Conservation (phyloP, 2,329 filamentous ascomycete genomes). For the Rutstroemia sp. region DNA sequence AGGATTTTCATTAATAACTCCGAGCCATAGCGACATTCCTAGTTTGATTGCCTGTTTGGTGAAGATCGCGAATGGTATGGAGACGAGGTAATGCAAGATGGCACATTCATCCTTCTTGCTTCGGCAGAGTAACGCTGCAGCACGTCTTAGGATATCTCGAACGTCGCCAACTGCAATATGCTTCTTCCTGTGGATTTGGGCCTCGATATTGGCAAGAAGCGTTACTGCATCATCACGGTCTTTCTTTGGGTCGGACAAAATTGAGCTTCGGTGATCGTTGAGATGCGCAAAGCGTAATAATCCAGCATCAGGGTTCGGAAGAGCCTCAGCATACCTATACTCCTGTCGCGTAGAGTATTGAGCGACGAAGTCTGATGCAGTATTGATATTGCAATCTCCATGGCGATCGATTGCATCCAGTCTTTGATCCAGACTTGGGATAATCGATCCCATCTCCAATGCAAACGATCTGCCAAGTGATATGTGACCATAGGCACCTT, state of each 20-base stretch:
- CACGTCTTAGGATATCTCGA: constrained; percentile 73
- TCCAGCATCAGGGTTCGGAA: constrained; percentile 61
- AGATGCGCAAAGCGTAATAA: constrained; percentile 54
- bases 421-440: constrained; percentile 80
- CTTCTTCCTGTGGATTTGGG: constrained; percentile 60
- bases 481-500: constrained; percentile 83
- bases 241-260: constrained; percentile 39
- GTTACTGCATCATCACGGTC: constrained; percentile 53
- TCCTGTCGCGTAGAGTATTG: constrained; percentile 97
- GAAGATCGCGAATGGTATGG: constrained; percentile 87
- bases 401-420: constrained; percentile 73
- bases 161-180: constrained; percentile 66
- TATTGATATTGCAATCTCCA: constrained; percentile 71
- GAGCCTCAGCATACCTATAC: constrained; percentile 77
- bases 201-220: constrained; percentile 66
- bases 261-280: constrained; percentile 37
- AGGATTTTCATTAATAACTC: constrained; percentile 93
- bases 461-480: constrained; percentile 92
- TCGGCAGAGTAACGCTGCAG: constrained; percentile 79
- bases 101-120: constrained; percentile 67
- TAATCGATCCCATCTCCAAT: constrained; percentile 79
- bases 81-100: constrained; percentile 80
- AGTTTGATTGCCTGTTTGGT: constrained; percentile 94
- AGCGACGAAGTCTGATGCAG: constrained; percentile 90
- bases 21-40: constrained; percentile 91